Base-by-base conservation (phyloP, 2,329 filamentous ascomycete genomes). In the Beauveria varroae region DNA sequence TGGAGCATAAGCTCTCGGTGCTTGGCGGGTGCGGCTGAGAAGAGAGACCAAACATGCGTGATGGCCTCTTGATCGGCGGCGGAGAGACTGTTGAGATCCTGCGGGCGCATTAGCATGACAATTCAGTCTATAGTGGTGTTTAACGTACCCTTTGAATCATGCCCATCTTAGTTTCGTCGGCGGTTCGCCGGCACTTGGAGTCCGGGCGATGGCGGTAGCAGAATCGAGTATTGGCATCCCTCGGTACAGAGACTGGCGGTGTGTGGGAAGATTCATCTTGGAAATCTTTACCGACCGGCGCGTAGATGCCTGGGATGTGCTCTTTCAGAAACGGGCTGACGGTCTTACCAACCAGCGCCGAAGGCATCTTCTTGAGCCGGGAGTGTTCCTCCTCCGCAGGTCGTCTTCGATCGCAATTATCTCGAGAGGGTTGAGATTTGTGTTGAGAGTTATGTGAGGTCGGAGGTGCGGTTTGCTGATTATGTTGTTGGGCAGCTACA, bases 1-100 rank as follows among this genome's bases (percentile, higher is more conserved):
- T 96, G 92, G 8, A 99, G 83, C 90, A 99, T 98, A 63, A 99
- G 82, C 65, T 96, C 93, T 67, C 95, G 88, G 70, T 98, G 93
- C 72, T 96, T 96, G 10, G 91, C 84, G 0, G 95, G 95, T 0
- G 95, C 93, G 44, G 95, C 95, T 0, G 93, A 98, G 78, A 99
- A 99, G 53, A 98, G 81, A 0, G 93, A 96, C 95, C 95, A 99
- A 61, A 98, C 93, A 70, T 97, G 93, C 40, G 93, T 91, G 69
- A 99, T 97, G 70, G 90, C 93, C 75, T 97, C 91, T 75, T 96
- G 92, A 72, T 99, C 95, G 65, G 85, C 86, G 64, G 89, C 84
- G 5, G 92, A 88, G 40, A 97, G 83, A 52, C 84, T 86, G 68
- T 93, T 89, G 57, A 98, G 85, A 74, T 95, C 89, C 87, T 93